A percentile compares a stretch with the other conserved stretches of the same genome.
phyloP scores from a whole-genome alignment of 2,329 filamentous ascomycete genomes.

The Sordariomycetes sp. region DNA sequence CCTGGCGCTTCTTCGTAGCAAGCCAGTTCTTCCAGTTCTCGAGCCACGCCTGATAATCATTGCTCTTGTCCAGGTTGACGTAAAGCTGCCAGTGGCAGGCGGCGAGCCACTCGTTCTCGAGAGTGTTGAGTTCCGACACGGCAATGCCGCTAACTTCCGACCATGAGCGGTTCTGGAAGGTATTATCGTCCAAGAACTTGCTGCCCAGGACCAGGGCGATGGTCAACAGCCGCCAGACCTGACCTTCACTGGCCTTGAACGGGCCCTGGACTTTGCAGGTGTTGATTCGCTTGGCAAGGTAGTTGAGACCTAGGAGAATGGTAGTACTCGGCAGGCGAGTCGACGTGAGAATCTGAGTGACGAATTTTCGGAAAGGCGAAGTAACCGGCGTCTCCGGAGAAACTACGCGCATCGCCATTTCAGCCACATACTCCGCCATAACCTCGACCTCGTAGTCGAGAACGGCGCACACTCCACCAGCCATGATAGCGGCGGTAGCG shows the following conservation, averaged over 20 bases:
- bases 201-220: conserved; percentile 77
- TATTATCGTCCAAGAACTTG: conserved; percentile 96
- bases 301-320: conserved; percentile 83
- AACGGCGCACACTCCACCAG: conserved; percentile 82
- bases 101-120: conserved; percentile 81
- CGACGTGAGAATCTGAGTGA: conserved; percentile 80
- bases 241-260: conserved; percentile 51
- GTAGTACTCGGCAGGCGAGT: conserved; percentile 85
- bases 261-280: conserved; percentile 49
- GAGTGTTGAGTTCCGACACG: conserved; percentile 70
- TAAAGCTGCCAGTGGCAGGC: conserved; percentile 79
- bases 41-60: conserved; percentile 57
- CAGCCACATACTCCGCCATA: conserved; percentile 91
- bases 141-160: conserved; percentile 87
- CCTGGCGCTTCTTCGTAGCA: conserved; percentile 41
- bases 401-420: conserved; percentile 62
- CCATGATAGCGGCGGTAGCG: conserved; percentile 36
- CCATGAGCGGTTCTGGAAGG: conserved; percentile 95
- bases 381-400: conserved; percentile 44
- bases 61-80: conserved; percentile 68
- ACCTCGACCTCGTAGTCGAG: conserved; percentile 94
- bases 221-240: conserved; percentile 81
- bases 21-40: conserved; percentile 50
- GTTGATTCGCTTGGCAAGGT: conserved; percentile 74
- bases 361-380: conserved; percentile 79